phyloP scores from a whole-genome alignment of 768 basidiomycete species.

The Hygrocybe punicea region DNA sequence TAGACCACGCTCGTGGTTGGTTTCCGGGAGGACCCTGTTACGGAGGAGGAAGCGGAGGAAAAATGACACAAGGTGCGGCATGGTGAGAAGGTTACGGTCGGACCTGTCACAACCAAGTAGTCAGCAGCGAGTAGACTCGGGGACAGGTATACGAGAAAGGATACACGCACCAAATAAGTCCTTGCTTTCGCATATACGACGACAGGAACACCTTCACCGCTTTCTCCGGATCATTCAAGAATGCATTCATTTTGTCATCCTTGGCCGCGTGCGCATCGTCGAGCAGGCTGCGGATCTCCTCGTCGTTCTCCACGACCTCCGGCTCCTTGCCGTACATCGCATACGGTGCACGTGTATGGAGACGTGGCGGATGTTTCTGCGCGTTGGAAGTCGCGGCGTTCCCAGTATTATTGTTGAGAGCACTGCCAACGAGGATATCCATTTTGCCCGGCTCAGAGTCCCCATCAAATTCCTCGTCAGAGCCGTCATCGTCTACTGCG shows the following conservation, averaged over 20 bases:
- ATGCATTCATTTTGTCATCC: constrained; percentile 46
- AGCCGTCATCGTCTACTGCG: constrained; percentile 29
- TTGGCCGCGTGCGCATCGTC: constrained; percentile 36
- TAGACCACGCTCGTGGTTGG: constrained; percentile 43
- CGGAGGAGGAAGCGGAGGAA: constrained; percentile 62
- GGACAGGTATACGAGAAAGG: constrained; percentile 3
- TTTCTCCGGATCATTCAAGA: constrained; percentile 61
- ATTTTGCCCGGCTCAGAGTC: not conserved
- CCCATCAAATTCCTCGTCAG: not conserved
- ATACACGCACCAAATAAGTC: constrained; percentile 60
- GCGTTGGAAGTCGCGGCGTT: not conserved
- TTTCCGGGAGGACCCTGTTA: constrained; percentile 51
- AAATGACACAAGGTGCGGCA: constrained; percentile 55
- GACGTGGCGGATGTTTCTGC: not conserved
- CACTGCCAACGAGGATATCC: not conserved
- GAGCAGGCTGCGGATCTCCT: constrained; percentile 37
- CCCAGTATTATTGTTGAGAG: not conserved
- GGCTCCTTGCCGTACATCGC: constrained; percentile 35
- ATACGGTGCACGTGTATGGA: constrained; percentile 34
- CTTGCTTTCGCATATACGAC: constrained; percentile 62
- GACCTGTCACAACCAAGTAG: constrained; percentile 29
- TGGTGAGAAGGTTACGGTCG: constrained; percentile 46
- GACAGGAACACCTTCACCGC: constrained; percentile 65
- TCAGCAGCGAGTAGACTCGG: not conserved
- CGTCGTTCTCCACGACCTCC: constrained; percentile 32